Evolutionary conservation across 805 yeast genomes (phyloP).

Genomic region (Candida caryicola): DNA sequence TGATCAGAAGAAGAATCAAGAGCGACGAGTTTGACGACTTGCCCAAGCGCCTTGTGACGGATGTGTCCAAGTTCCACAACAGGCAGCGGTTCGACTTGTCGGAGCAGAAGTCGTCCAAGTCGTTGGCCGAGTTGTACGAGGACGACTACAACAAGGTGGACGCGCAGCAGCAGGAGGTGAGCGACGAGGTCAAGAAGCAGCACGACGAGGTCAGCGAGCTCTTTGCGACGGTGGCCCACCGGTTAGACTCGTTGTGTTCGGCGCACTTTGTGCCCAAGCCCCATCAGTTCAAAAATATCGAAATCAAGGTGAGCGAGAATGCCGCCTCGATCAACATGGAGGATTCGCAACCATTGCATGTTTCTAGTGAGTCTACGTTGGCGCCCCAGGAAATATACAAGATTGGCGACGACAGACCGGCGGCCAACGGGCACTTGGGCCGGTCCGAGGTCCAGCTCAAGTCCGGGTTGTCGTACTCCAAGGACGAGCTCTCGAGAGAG

Average conservation of each 20-base stretch:
- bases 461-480: conserved; percentile 77
- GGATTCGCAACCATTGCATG: conserved; percentile 90
- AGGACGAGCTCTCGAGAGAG: conserved; percentile 77
- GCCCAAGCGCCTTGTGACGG: conserved; percentile 66
- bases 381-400: conserved; percentile 95
- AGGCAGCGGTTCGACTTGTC: conserved; percentile 60
- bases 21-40: conserved; percentile 80
- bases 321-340: conserved; percentile 88
- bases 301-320: conserved; percentile 61
- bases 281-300: conserved; percentile 65
- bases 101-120: conserved; percentile 80
- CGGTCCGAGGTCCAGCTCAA: conserved; percentile 59
- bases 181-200: conserved; percentile 64
- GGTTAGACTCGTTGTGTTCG: conserved; percentile 86
- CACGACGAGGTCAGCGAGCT: conserved; percentile 76
- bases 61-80: conserved; percentile 54
- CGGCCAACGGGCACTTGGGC: conserved; percentile 31
- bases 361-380: conserved; percentile 67
- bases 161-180: conserved; percentile 43
- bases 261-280: conserved; percentile 94
- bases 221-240: conserved; percentile 60
- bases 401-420: conserved; percentile 40
- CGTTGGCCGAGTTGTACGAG: conserved; percentile 89
- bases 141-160: conserved; percentile 64
- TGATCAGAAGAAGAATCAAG: conserved; percentile 78